Percentiles rank a stretch among this genome's conserved stretches.
Conservation (phyloP, 208 protist genomes). For the Leishmania gerbilli region DNA sequence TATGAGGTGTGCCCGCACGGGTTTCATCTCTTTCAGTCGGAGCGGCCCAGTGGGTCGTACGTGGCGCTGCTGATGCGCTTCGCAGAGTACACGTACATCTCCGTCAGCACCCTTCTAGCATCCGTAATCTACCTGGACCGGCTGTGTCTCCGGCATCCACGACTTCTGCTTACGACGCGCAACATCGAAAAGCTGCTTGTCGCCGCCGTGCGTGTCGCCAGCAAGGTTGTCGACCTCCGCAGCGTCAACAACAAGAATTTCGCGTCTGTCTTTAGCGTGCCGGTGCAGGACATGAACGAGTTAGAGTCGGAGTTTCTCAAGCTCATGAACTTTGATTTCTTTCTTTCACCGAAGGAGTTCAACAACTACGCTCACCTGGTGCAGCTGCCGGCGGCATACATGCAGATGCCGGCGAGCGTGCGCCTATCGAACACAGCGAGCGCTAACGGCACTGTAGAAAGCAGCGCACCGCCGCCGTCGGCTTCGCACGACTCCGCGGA, state of each 20-base stretch:
- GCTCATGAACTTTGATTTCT: constrained; percentile 77
- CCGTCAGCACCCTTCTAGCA: constrained; percentile 70
- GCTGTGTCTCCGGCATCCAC: constrained; percentile 58
- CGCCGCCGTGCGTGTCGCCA: constrained; percentile 73
- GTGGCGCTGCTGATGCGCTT: constrained; percentile 34
- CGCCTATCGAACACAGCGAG: constrained; percentile 20
- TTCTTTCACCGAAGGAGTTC: constrained; percentile 77
- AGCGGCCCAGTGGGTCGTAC: constrained; percentile 30
- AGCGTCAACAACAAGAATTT: constrained; percentile 91
- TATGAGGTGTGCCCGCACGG: constrained; percentile 31
- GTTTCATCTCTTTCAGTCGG: constrained; percentile 36
- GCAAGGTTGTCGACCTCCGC: constrained; percentile 86
- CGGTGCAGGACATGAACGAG: constrained; percentile 69
- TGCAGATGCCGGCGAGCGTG: constrained; percentile 26
- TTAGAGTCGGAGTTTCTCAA: constrained; percentile 77
- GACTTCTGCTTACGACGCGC: constrained; percentile 53
- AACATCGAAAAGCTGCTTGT: constrained; percentile 81
- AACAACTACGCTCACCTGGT: constrained; percentile 60
- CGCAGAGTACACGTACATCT: constrained; percentile 85
- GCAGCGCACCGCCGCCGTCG: background rate
- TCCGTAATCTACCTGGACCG: constrained; percentile 85
- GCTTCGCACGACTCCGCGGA: background rate
- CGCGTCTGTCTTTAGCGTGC: constrained; percentile 64
- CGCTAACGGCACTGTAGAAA: constrained; percentile 1
- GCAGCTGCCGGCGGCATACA: constrained; percentile 29